phyloP scores from a whole-genome alignment of 2,329 filamentous ascomycete species.

The Ophiostoma ulmi region DNA sequence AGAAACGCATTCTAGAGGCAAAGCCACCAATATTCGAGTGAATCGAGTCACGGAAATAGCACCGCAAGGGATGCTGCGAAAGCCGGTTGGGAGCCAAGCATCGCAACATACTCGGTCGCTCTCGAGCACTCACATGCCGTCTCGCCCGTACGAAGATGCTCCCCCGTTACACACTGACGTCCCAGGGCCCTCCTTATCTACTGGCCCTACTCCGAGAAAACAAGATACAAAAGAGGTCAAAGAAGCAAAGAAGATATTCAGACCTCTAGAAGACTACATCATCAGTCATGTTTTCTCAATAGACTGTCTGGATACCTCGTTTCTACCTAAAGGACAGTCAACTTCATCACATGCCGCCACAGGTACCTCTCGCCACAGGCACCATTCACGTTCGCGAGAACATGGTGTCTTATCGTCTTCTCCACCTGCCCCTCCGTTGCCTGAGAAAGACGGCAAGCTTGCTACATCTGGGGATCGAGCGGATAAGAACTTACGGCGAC shows the following conservation, averaged over 20 bases:
- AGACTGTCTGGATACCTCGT: slow-evolving; percentile 71
- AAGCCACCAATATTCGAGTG: no score
- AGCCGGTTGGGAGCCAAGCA: not conserved
- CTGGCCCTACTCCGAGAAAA: not conserved
- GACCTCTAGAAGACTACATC: slow-evolving; percentile 72
- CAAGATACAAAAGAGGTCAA: not conserved
- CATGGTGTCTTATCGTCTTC: not conserved
- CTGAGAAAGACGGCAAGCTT: slow-evolving; percentile 68
- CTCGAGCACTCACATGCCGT: not conserved
- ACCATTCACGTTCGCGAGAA: not conserved
- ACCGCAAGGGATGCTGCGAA: not conserved
- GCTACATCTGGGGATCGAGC: slow-evolving; percentile 69
- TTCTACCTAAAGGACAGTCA: slow-evolving; percentile 36
- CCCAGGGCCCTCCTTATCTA: not conserved
- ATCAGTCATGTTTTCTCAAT: slow-evolving; percentile 62
- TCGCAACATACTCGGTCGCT: not conserved
- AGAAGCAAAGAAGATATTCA: slow-evolving; percentile 58
- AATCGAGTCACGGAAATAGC: not conserved
- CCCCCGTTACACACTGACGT: not conserved
- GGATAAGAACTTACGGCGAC: slow-evolving; percentile 81
- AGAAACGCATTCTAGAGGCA: not conserved
- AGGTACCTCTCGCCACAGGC: not conserved
- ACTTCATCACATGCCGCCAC: not conserved
- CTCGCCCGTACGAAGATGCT: not conserved
- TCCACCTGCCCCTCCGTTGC: slow-evolving; percentile 35